Evolutionary conservation across 129 eudicot species (phyloP).

Genomic region (Glebionis coronaria): DNA sequence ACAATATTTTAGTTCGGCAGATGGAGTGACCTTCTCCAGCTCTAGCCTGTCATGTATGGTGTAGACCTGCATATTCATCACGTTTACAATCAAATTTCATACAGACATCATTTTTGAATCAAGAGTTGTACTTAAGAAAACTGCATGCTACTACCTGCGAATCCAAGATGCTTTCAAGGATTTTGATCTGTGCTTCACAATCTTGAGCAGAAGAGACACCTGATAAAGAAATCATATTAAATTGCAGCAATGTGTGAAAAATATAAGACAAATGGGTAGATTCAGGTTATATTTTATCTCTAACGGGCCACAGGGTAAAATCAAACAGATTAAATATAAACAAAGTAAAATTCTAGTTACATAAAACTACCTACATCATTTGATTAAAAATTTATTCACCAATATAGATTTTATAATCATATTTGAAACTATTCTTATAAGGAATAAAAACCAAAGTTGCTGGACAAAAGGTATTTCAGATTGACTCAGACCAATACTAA

Average conservation of each 20-base stretch:
- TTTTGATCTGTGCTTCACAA: conserved; percentile 47
- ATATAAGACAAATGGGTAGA: not conserved
- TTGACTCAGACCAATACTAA: no score
- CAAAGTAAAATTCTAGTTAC: not conserved
- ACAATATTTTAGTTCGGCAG: conserved; percentile 34
- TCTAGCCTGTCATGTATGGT: conserved; percentile 37
- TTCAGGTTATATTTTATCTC: not conserved
- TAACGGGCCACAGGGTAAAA: not conserved
- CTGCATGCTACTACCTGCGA: conserved; percentile 48
- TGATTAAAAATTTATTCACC: not conserved
- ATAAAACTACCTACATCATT: not conserved
- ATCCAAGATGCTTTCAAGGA: conserved; percentile 72
- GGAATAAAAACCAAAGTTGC: not conserved
- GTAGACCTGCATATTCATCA: conserved; percentile 45
- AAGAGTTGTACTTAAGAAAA: conserved; percentile 7
- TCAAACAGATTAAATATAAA: not conserved
- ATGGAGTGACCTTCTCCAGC: conserved; percentile 39
- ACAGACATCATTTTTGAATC: conserved; percentile 9
- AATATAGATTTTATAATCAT: not conserved
- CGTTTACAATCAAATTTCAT: conserved; percentile 18
- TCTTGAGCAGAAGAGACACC: conserved; percentile 53
- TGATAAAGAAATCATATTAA: conserved; percentile 26
- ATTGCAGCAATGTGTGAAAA: not conserved
- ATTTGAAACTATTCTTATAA: not conserved
- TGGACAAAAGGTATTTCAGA: not conserved